A percentile compares a stretch with the other conserved stretches of the same genome.
Evolutionary conservation across 768 basidiomycete genomes (phyloP).

Genomic region (Russula ochroleuca): DNA sequence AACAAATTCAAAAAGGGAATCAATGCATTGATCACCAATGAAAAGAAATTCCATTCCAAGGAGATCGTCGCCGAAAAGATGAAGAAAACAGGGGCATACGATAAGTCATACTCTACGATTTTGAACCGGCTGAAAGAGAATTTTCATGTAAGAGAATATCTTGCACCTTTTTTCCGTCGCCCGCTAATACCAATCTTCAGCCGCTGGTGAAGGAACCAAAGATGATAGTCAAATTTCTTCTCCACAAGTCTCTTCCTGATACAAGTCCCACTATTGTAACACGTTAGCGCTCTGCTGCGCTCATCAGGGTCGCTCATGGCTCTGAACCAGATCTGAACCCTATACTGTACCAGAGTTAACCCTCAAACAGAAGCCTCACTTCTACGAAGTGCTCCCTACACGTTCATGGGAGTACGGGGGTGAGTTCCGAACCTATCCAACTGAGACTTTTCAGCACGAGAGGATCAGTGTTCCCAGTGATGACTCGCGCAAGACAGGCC

Average conservation of each 20-base stretch:
- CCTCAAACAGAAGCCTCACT: conserved; percentile 15
- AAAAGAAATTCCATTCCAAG: neutral
- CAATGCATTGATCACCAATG: no score
- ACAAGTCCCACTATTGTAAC: neutral
- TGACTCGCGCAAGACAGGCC: neutral
- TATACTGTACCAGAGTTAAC: conserved; percentile 11
- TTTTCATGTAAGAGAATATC: neutral
- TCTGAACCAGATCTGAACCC: no score
- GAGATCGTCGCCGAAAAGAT: neutral
- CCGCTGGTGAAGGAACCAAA: neutral
- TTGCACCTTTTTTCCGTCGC: no score
- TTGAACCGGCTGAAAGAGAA: neutral
- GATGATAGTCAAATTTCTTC: neutral
- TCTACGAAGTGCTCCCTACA: conserved; percentile 7
- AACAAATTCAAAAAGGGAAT: no score
- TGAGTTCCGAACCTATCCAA: neutral
- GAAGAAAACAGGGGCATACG: neutral
- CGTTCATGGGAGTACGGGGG: neutral
- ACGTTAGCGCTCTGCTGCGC: no score
- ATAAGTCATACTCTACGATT: neutral
- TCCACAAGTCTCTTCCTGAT: conserved; percentile 6
- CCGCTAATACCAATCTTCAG: no score
- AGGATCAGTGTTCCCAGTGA: conserved; percentile 9
- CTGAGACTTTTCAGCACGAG: neutral
- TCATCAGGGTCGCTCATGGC: no score